phyloP scores from a whole-genome alignment of 2,329 filamentous ascomycete species.

The Colletotrichum camelliae region DNA sequence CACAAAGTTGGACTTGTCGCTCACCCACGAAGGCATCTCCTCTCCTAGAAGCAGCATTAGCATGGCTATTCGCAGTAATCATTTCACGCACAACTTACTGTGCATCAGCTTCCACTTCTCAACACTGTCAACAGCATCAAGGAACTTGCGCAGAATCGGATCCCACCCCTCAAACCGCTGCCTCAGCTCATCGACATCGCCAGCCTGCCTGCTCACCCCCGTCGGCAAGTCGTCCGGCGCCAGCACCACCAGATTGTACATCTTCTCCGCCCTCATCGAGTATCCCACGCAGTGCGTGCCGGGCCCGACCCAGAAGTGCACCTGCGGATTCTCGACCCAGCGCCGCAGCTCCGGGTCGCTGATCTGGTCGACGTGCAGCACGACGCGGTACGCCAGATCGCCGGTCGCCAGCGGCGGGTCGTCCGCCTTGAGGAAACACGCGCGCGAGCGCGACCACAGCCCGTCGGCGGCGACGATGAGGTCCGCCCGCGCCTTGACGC shows the following conservation, averaged over 20 bases:
- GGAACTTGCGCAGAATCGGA: constrained; percentile 53
- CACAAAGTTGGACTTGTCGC: constrained; percentile 54
- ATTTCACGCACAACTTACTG: constrained; percentile 32
- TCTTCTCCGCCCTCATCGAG: constrained; percentile 59
- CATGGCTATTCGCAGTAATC: neutral
- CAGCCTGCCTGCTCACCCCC: constrained; percentile 55
- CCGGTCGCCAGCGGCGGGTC: constrained; percentile 63
- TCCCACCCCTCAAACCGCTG: constrained; percentile 68
- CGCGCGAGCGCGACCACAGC: constrained; percentile 64
- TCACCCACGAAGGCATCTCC: constrained; percentile 61
- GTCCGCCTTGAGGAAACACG: constrained; percentile 48
- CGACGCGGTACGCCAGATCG: constrained; percentile 69
- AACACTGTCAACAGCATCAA: constrained; percentile 59
- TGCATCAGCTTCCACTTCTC: constrained; percentile 75
- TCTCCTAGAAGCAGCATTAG: constrained; percentile 34
- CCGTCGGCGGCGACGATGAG: constrained; percentile 69
- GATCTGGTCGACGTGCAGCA: constrained; percentile 58
- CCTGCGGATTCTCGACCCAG: constrained; percentile 56
- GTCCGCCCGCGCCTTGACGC: constrained; percentile 49
- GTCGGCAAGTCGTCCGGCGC: constrained; percentile 67
- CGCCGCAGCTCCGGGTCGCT: constrained; percentile 52
- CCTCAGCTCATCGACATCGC: constrained; percentile 65
- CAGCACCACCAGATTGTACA: constrained; percentile 71
- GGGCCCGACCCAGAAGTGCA: constrained; percentile 70
- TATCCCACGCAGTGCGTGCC: constrained; percentile 67